Conservation (phyloP, 768 basidiomycete genomes). For the Phaeotremella skinneri region DNA sequence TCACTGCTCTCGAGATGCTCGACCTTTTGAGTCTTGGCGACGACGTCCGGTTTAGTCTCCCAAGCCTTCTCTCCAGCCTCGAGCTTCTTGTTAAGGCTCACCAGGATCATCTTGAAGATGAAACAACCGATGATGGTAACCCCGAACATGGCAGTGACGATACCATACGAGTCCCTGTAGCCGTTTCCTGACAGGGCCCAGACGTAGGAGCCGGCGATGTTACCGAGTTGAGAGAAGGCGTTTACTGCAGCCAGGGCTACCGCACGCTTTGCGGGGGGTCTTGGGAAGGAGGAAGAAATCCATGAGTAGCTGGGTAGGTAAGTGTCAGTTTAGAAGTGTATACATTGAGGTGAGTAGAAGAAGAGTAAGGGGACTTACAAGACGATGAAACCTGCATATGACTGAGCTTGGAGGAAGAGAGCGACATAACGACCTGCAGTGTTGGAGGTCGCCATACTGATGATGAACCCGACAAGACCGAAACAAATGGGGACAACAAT, state of each 20-base stretch:
- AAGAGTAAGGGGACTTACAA: slow-evolving; percentile 47
- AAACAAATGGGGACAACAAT: slow-evolving; percentile 55
- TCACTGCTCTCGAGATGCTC: slow-evolving; percentile 28
- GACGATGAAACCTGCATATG: slow-evolving; percentile 56
- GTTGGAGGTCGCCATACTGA: slow-evolving; percentile 50
- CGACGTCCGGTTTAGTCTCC: slow-evolving; percentile 27
- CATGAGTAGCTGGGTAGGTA: slow-evolving; percentile 60
- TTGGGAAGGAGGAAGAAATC: slow-evolving; percentile 64
- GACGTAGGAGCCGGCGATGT: slow-evolving; percentile 75
- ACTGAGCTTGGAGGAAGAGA: slow-evolving; percentile 57
- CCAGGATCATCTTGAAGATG: slow-evolving; percentile 44
- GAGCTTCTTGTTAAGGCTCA: slow-evolving; percentile 50
- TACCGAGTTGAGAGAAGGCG: slow-evolving; percentile 76
- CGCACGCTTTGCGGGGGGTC: slow-evolving; percentile 81
- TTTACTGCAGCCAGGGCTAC: slow-evolving; percentile 82
- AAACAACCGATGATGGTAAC: slow-evolving; percentile 58
- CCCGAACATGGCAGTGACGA: slow-evolving; percentile 65
- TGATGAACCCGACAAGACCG: slow-evolving; percentile 60
- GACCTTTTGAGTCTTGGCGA: slow-evolving; percentile 26
- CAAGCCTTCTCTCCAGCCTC: slow-evolving; percentile 46
- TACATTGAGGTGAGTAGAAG: slow-evolving; percentile 56
- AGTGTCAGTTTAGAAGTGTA: slow-evolving; percentile 62
- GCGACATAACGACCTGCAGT: slow-evolving; percentile 47
- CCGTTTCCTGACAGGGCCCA: slow-evolving; percentile 32
- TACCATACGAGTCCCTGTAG: slow-evolving; percentile 60